Conservation (phyloP, 2,329 filamentous ascomycete species). For the Annulohypoxylon truncatum region DNA sequence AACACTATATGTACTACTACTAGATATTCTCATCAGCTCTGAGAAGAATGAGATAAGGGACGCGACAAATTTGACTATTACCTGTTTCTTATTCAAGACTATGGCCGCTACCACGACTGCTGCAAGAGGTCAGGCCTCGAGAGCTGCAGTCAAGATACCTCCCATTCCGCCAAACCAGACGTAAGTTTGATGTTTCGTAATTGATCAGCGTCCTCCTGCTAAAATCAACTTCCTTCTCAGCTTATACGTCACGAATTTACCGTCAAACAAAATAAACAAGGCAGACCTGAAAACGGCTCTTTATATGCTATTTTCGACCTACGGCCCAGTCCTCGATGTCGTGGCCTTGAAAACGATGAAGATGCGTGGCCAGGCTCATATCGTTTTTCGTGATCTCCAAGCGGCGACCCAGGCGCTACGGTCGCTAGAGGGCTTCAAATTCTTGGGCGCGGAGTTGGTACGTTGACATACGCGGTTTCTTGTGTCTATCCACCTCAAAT, state of each 20-base stretch:
- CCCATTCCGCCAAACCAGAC: conserved; percentile 78
- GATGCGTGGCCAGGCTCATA: conserved; percentile 96
- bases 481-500: neutral
- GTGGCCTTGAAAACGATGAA: conserved; percentile 88
- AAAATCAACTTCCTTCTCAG: conserved; percentile 57
- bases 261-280: conserved; percentile 89
- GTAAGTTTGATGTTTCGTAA: conserved; percentile 58
- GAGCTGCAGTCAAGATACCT: conserved; percentile 60
- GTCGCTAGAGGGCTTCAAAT: conserved; percentile 83
- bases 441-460: conserved; percentile 88
- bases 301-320: conserved; percentile 94
- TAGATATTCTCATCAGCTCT: neutral
- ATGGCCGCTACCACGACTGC: conserved; percentile 52
- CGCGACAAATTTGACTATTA: neutral
- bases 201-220: conserved; percentile 4
- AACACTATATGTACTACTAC: too few relatives aligned
- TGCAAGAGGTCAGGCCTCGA: conserved; percentile 45
- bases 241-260: conserved; percentile 88
- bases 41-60: neutral
- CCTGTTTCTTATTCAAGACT: neutral
- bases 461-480: conserved; percentile 51
- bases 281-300: conserved; percentile 85
- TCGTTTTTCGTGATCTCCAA: conserved; percentile 89
- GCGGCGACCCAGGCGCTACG: conserved; percentile 95
- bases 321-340: conserved; percentile 91